Evolutionary conservation across 2,329 filamentous ascomycete species (phyloP), one percentile per base, ranked within the genome.

Genomic region (Aspergillus neotritici): DNA sequence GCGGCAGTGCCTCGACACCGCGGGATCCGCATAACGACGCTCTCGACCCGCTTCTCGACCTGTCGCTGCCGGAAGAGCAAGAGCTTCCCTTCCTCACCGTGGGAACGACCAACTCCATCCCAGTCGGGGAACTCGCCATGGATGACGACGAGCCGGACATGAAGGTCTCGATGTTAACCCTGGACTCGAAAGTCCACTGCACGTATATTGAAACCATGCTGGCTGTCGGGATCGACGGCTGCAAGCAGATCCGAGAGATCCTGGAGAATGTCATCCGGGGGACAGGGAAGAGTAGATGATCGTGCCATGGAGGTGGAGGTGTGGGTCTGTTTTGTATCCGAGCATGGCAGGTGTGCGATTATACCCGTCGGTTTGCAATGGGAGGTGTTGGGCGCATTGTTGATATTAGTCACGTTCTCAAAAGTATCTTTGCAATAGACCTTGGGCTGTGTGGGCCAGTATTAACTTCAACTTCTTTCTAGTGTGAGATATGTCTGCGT

Each of bases 41-140:
- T 13, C 56, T 69, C 4, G 68, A 72, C 40, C 69, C 67, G 5
- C 48, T 73, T 3, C 56, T 73, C 17, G 70, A 73, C 48, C 49
- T 72, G 10, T 70, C 69, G 10, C 53, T 66, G 32, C 67, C 68
- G 0, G 70, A 73, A 47, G 70, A 73, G 48, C 80, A 86, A 62
- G 93, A 98, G 63, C 69, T 98, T 51, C 93, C 93, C 0, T 89
- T 85, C 55, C 64, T 97, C 54, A 97, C 91, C 0, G 81, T 96
- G 0, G 93, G 81, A 1, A 94, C 89, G 2, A 68, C 67, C 21
- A 68, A 65, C 9, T 55, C 58, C 0, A 49, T 67, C 4, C 63
- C 66, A 1, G 58, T 57, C 9, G 62, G 61, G 5, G 72, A 88
- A 14, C 86, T 87, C 1, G 77, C 75, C 5, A 80, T 75, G 37